These are phyloP conservation scores for Darksidea phi DNA, from an alignment of 495 filamentous ascomycete species.

Conservation along the genomic window DNA sequence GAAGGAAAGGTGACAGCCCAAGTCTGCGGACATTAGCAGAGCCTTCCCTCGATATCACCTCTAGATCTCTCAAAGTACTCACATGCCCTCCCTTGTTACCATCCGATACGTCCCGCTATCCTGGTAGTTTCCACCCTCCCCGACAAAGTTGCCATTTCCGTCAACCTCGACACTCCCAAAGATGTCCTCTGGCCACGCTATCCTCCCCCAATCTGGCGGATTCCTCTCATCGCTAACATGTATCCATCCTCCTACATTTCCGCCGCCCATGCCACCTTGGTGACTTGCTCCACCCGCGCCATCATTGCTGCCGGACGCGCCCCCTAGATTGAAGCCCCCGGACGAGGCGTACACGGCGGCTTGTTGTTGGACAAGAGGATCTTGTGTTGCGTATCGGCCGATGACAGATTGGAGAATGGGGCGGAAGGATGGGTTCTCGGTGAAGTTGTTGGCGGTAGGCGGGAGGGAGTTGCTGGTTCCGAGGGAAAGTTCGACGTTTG, in stretches of 20 bases:
- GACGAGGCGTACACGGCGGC: conserved; percentile 77
- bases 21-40: conserved; percentile 43
- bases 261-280: conserved; percentile 81
- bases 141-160: conserved; percentile 68
- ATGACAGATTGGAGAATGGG: conserved; percentile 72
- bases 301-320: conserved; percentile 51
- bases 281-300: conserved; percentile 71
- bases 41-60: background rate
- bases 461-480: conserved; percentile 71
- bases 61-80: conserved; percentile 40
- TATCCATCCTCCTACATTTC: conserved; percentile 79
- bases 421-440: conserved; percentile 74
- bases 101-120: conserved; percentile 67
- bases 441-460: conserved; percentile 73
- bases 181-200: conserved; percentile 88
- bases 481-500: conserved; percentile 66
- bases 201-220: conserved; percentile 86
- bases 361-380: conserved; percentile 70
- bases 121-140: conserved; percentile 59
- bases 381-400: conserved; percentile 63
- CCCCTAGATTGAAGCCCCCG: conserved; percentile 64
- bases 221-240: conserved; percentile 82
- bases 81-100: conserved; percentile 69
- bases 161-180: conserved; percentile 90
- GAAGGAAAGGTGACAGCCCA: conserved; percentile 57